Base-by-base conservation (phyloP, 495 filamentous ascomycete species). In the Talaromyces wortmannii region DNA sequence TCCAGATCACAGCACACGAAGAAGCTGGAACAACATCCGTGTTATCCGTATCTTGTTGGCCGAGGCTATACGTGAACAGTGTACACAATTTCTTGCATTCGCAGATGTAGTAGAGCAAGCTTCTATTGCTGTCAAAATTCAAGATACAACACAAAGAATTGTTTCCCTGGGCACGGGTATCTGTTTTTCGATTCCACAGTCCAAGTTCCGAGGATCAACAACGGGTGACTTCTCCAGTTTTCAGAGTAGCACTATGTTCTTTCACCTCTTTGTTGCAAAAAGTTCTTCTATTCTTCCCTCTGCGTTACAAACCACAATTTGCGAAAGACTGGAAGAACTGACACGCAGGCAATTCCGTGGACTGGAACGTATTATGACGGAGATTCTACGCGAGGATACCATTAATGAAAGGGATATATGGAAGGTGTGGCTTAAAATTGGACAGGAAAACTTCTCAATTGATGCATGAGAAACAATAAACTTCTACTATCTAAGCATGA, bases 21-120 rank as follows among this genome's bases (percentile, higher is more conserved):
- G 50, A 33, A 52, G 50, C 40, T 52, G 50, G 50, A 52, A 52
- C 7, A 52, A 52, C 33, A 11, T 43, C 16, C 50, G 50, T 30
- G 16, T 52, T 15, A 5, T 52, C 29, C 50, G 50, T 16, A 18
- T 52, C n/a, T 17, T 52, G 7, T 52, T 52, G 40, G 50, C 50
- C 17, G 50, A 52, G 7, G n/a, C 42, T 18, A 42, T 52, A 44
- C 50, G 33, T 36, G 50, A 44, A 43, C 50, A 52, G 18, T 52
- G 33, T 18, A 30, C 50, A 5, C 8, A 16, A 40, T 52, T 23
- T 12, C 50, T 52, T 36, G 15, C 15, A 5, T 17, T 15, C 16
- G 4, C 50, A 15, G 50, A 43, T 15, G n/a, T 43, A 43, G 18
- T 16, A 10, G 17, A 7, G 15, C 50, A 40, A 18, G 10, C 15